A percentile compares a stretch with the other conserved stretches of the same genome.
phyloP scores from a whole-genome alignment of 2,329 filamentous ascomycete genomes.

The Stylonectria norvegica region DNA sequence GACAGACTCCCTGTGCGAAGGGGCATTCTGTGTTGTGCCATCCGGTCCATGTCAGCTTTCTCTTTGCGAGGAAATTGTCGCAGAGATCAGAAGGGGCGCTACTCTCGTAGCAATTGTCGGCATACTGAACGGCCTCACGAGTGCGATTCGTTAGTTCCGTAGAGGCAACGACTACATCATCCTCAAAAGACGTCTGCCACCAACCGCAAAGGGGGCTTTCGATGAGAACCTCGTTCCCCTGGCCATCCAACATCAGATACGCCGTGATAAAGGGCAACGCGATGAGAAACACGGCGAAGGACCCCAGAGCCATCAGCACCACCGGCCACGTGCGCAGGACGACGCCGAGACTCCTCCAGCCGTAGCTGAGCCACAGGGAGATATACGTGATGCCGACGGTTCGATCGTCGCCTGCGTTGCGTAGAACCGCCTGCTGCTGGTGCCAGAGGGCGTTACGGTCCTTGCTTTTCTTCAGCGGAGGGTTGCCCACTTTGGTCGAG shows the following conservation, averaged over 20 bases:
- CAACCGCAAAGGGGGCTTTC: constrained; percentile 1
- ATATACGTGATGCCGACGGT: constrained; percentile 1
- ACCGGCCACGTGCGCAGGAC: background rate
- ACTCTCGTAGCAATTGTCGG: constrained; percentile 3
- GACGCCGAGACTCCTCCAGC: background rate
- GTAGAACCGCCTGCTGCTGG: constrained; percentile 1
- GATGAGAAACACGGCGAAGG: constrained; percentile 2
- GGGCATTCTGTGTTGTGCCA: constrained; percentile 2
- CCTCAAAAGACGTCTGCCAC: background rate
- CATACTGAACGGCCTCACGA: constrained; percentile 3
- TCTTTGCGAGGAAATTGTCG: constrained; percentile 1
- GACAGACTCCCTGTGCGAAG: background rate
- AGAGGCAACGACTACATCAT: constrained; percentile 1
- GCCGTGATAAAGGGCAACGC: constrained; percentile 1
- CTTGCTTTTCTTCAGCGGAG: background rate
- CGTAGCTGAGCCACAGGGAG: background rate
- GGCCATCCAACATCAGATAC: constrained; percentile 2
- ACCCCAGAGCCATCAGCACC: background rate
- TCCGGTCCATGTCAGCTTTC: background rate
- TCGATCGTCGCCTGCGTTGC: constrained; percentile 2
- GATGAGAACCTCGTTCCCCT: constrained; percentile 1
- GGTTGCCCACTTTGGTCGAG: background rate
- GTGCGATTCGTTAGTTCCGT: constrained; percentile 3
- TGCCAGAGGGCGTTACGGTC: constrained; percentile 4
- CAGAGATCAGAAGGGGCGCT: background rate